phyloP scores from a whole-genome alignment of 169 alveolate species.

The Plasmodium coatneyi region DNA sequence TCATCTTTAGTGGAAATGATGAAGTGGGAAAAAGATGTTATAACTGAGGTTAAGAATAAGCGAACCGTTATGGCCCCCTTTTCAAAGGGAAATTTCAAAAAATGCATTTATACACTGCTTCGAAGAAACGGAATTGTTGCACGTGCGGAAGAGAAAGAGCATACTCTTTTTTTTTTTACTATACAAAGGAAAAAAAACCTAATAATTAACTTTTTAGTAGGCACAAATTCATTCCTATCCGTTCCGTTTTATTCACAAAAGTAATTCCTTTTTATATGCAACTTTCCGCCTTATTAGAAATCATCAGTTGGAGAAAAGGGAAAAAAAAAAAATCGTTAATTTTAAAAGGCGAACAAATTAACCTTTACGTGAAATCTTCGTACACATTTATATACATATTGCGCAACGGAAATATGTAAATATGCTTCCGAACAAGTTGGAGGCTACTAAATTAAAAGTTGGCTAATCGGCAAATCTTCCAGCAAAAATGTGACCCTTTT shows the following conservation, averaged over 20 bases:
- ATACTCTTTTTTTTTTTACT: neutral
- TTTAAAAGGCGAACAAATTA: neutral
- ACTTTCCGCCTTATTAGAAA: neutral
- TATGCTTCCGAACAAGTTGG: neutral
- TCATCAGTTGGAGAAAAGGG: neutral
- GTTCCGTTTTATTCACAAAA: neutral
- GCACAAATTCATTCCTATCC: constrained; percentile 1
- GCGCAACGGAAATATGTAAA: neutral
- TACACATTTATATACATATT: neutral
- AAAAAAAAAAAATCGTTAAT: neutral
- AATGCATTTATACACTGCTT: neutral
- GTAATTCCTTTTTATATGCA: neutral
- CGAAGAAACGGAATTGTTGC: neutral
- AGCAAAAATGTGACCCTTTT: neutral
- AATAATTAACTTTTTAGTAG: neutral
- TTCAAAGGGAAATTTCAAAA: neutral
- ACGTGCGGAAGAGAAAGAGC: neutral
- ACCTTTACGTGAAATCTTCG: neutral
- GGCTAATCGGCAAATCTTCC: neutral
- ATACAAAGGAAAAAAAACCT: neutral
- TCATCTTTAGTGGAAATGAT: neutral
- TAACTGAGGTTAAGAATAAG: neutral
- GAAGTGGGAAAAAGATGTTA: neutral
- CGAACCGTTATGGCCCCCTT: neutral
- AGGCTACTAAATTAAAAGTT: neutral